Conservation (phyloP, 192 early-diverging fungal genomes). For the Coemansia sp. region DNA sequence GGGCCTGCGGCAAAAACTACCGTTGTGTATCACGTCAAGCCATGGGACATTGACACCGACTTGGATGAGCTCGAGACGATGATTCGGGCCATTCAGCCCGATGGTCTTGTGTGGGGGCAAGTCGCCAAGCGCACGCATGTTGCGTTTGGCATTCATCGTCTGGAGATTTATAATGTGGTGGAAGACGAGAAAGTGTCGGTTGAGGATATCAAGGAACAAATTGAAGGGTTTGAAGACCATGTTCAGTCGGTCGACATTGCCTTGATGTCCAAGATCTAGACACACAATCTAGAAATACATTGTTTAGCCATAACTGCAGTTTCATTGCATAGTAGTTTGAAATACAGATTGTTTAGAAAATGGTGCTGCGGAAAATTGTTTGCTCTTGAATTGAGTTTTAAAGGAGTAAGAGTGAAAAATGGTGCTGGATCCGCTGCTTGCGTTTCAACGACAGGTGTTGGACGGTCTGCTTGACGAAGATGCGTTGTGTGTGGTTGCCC, state of each 20-base stretch:
- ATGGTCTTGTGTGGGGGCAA: slow-evolving; percentile 86
- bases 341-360: not conserved
- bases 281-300: not conserved
- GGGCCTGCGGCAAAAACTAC: slow-evolving; percentile 85
- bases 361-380: not conserved
- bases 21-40: slow-evolving; percentile 89
- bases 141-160: slow-evolving; percentile 93
- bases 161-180: slow-evolving; percentile 71
- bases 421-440: slow-evolving; percentile 34
- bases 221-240: not conserved
- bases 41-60: slow-evolving; percentile 95
- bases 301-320: not conserved
- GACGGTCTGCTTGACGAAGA: slow-evolving; percentile 71
- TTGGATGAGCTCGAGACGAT: slow-evolving; percentile 71
- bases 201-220: not conserved
- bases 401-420: not conserved
- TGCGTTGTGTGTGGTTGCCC: slow-evolving; percentile 74
- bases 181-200: slow-evolving; percentile 5
- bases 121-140: slow-evolving; percentile 71
- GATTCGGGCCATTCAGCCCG: slow-evolving; percentile 75
- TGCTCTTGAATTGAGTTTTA: not conserved
- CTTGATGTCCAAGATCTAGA: not conserved
- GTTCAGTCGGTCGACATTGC: not conserved
- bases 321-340: not conserved
- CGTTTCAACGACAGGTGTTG: slow-evolving; percentile 68